Evolutionary conservation across 192 early-diverging fungal genomes (phyloP).

Genomic region (Backusella mclennaniae): DNA sequence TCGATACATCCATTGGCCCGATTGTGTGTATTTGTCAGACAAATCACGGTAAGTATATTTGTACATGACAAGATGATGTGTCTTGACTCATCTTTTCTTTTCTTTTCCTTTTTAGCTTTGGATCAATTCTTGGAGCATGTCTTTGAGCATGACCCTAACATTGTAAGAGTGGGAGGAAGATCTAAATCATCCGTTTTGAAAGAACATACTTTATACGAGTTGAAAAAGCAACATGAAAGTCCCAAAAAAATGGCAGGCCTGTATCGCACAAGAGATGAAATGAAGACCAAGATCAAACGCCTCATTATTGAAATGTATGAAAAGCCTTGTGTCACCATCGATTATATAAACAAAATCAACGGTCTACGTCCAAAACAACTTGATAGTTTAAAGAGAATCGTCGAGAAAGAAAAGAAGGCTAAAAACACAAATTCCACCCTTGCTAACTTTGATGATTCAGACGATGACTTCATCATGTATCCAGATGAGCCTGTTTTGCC

Average conservation of each 20-base stretch:
- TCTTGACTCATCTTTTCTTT: background rate
- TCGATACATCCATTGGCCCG: conserved; percentile 26
- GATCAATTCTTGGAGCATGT: conserved; percentile 43
- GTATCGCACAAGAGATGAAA: conserved; percentile 29
- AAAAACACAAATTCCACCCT: background rate
- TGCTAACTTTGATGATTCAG: conserved; percentile 12
- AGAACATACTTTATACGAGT: conserved; percentile 37
- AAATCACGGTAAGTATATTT: conserved; percentile 46
- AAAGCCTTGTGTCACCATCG: conserved; percentile 42
- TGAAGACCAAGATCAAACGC: conserved; percentile 31
- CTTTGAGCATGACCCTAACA: conserved; percentile 37
- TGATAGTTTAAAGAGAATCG: conserved; percentile 40
- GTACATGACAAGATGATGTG: background rate
- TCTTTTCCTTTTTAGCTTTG: conserved; percentile 16
- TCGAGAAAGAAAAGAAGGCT: conserved; percentile 11
- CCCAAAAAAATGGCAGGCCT: conserved; percentile 18
- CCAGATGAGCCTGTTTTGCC: background rate
- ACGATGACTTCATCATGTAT: conserved; percentile 33
- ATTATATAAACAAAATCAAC: conserved; percentile 28
- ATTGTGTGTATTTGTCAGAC: conserved; percentile 59
- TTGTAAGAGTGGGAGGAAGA: conserved; percentile 52
- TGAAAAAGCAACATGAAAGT: conserved; percentile 28
- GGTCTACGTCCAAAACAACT: conserved; percentile 36
- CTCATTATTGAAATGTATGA: conserved; percentile 41
- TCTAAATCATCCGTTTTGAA: conserved; percentile 42